A percentile compares a stretch with the other conserved stretches of the same genome.
Evolutionary conservation across 2,329 filamentous ascomycete species (phyloP).

Genomic region (Geosmithia flava): DNA sequence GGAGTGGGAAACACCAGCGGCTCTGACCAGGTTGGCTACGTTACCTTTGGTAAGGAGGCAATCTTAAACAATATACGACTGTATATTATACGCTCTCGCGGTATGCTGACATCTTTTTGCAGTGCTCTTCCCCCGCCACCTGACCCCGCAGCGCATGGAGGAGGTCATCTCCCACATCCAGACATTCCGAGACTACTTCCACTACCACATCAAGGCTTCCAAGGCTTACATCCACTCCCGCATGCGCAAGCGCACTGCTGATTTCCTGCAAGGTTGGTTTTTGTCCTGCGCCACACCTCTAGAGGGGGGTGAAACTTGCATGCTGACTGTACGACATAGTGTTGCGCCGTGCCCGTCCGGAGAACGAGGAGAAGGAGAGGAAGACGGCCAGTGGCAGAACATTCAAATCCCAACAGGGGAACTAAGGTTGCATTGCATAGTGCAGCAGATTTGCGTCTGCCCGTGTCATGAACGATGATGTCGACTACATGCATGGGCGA

Average conservation of each 20-base stretch:
- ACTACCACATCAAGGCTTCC: conserved; percentile 99
- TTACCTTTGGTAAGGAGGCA: conserved; percentile 72
- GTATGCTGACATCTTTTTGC: not conserved
- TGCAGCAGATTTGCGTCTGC: not conserved
- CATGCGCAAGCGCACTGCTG: conserved; percentile 94
- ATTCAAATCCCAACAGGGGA: conserved; percentile 49
- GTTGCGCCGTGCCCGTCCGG: conserved; percentile 86
- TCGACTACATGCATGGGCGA: not conserved
- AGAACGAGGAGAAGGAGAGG: conserved; percentile 92
- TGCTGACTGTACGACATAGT: conserved; percentile 37
- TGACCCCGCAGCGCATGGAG: conserved; percentile 78
- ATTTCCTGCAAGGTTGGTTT: conserved; percentile 79
- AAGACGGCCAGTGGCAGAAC: conserved; percentile 96
- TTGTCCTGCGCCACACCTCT: not conserved
- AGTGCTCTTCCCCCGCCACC: conserved; percentile 93
- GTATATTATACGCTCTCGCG: not conserved
- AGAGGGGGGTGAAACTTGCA: not conserved
- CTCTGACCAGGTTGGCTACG: conserved; percentile 85
- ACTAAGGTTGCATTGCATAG: conserved; percentile 6
- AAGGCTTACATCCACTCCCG: conserved; percentile 98
- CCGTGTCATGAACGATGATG: not conserved
- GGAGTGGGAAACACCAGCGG: conserved; percentile 66
- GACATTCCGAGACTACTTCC: conserved; percentile 99
- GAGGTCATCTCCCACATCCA: conserved; percentile 99
- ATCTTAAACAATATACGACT: not conserved